Conservation (phyloP, 352 stramenopile genomes). For the Phytophthora pini region DNA sequence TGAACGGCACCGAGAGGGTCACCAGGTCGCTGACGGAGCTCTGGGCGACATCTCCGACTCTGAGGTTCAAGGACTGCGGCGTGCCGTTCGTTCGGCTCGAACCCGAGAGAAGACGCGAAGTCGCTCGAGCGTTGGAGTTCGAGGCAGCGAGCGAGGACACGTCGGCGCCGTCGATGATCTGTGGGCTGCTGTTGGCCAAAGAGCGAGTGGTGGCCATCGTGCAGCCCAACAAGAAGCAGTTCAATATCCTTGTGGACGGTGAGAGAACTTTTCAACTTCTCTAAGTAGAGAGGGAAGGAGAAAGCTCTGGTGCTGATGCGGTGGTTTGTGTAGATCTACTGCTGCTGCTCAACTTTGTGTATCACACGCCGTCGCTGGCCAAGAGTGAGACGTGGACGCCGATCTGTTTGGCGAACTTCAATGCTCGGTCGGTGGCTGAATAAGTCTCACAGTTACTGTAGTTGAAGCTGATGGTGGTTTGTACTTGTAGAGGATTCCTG, state of each 20-base stretch:
- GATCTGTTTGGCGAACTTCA: constrained; percentile 72
- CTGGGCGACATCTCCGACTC: constrained; percentile 46
- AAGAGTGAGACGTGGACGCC: constrained; percentile 79
- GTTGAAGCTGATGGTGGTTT: constrained; percentile 1
- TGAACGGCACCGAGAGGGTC: constrained; percentile 66
- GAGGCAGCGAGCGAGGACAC: constrained; percentile 33
- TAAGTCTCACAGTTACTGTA: background rate
- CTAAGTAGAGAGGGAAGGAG: background rate
- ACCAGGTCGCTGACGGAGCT: constrained; percentile 47
- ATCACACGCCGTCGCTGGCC: constrained; percentile 63
- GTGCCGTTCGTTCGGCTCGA: constrained; percentile 59
- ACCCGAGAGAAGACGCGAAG: constrained; percentile 43
- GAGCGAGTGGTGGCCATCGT: constrained; percentile 62
- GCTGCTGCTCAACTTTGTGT: constrained; percentile 78
- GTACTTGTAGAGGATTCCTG: constrained; percentile 60
- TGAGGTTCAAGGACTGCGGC: constrained; percentile 55
- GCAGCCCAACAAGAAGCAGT: constrained; percentile 70
- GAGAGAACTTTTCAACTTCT: background rate
- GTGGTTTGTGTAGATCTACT: constrained; percentile 53
- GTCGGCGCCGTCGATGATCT: constrained; percentile 55
- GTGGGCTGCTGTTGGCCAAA: constrained; percentile 55
- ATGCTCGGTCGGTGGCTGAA: constrained; percentile 49
- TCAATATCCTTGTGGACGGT: constrained; percentile 72
- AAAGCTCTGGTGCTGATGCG: background rate
- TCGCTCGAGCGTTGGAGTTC: constrained; percentile 57